phyloP scores from a whole-genome alignment of 768 basidiomycete species.

The Mrakia frigida region DNA sequence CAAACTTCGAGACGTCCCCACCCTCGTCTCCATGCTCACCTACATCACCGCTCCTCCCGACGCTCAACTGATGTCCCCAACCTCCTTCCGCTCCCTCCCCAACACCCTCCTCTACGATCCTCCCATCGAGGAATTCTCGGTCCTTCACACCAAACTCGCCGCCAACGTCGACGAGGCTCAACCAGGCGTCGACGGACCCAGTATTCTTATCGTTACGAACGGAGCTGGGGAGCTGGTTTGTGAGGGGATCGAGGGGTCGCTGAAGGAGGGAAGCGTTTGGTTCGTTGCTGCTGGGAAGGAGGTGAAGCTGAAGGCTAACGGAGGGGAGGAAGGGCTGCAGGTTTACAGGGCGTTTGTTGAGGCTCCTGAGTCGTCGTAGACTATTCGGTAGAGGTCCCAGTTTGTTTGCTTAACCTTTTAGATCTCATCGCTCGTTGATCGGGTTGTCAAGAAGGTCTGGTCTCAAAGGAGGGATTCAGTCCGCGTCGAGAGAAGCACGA shows the following conservation, averaged over 20 bases:
- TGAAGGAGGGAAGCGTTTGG: slow-evolving; percentile 65
- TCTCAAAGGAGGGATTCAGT: too few species aligned
- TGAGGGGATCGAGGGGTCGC: slow-evolving; percentile 38
- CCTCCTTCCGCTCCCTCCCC: slow-evolving; percentile 46
- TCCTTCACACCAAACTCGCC: slow-evolving; percentile 59
- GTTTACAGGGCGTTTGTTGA: slow-evolving; percentile 65
- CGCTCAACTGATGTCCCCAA: slow-evolving; percentile 65
- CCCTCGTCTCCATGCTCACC: slow-evolving; percentile 78
- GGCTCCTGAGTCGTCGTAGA: slow-evolving; percentile 31
- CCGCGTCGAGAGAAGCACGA: too few species aligned
- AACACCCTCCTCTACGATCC: slow-evolving; percentile 65
- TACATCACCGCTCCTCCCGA: slow-evolving; percentile 66
- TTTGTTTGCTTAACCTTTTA: not conserved
- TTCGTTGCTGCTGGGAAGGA: slow-evolving; percentile 71
- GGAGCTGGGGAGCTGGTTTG: slow-evolving; percentile 52
- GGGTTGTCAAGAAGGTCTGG: too few species aligned
- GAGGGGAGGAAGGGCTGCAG: slow-evolving; percentile 47
- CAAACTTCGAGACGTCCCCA: slow-evolving; percentile 88
- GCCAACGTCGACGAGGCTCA: slow-evolving; percentile 48
- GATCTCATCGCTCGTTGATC: too few species aligned
- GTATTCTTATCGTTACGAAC: slow-evolving; percentile 69
- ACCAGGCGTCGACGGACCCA: slow-evolving; percentile 76
- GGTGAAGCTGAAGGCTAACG: slow-evolving; percentile 50
- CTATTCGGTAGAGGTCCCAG: not conserved
- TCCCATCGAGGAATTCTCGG: slow-evolving; percentile 88